Conservation (phyloP, 2,329 filamentous ascomycete species). For the Drechslera avenae region DNA sequence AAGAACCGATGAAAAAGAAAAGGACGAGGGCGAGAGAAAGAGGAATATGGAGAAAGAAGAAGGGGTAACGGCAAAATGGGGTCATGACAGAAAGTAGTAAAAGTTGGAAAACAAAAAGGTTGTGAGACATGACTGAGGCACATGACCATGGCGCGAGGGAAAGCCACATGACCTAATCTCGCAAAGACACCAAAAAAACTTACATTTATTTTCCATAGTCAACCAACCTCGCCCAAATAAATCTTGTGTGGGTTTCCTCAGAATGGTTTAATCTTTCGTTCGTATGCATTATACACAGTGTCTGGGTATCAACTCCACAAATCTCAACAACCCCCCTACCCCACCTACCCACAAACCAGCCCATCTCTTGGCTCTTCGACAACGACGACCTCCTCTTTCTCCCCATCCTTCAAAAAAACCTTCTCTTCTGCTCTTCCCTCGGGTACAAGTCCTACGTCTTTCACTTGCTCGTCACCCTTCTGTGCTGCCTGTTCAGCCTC, state of each 20-base stretch:
- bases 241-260: no score
- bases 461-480: constrained; percentile 40
- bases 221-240: no score
- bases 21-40: no score
- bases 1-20: no score
- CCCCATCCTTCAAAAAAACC: constrained; percentile 7
- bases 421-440: constrained; percentile 60
- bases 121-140: neutral
- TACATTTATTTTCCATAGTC: no score
- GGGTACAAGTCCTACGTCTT: constrained; percentile 30
- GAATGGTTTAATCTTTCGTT: no score
- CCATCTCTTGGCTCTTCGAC: constrained; percentile 53
- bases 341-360: constrained; percentile 52
- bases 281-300: no score
- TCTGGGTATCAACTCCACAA: neutral
- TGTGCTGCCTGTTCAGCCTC: constrained; percentile 50
- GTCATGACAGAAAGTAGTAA: no score
- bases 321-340: no score
- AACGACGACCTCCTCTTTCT: constrained; percentile 14
- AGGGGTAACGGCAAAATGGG: no score
- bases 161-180: neutral
- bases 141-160: neutral
- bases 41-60: no score
- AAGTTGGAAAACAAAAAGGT: neutral
- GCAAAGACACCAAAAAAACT: no score